These are phyloP conservation scores for Cubamyces sp. DNA, from an alignment of 768 basidiomycete genomes.

Conservation along the genomic window DNA sequence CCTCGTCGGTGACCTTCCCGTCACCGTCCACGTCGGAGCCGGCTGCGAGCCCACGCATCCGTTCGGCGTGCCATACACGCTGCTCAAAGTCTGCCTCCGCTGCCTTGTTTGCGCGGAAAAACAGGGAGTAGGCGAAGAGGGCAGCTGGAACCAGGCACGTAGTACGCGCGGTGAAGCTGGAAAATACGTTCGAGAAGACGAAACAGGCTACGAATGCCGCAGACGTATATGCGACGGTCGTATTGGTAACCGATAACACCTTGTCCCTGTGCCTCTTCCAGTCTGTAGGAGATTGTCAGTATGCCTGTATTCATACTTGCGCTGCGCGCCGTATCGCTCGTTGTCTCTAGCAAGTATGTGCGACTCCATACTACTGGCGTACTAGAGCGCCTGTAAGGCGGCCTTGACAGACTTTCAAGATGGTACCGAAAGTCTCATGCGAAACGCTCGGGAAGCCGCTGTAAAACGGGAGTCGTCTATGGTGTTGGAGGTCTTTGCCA, in stretches of 20 bases:
- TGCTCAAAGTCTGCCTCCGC: conserved; percentile 34
- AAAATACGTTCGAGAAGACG: conserved; percentile 26
- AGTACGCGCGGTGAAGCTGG: conserved; percentile 7
- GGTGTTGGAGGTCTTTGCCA: too few relatives aligned
- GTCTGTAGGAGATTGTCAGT: conserved; percentile 22
- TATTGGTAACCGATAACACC: conserved; percentile 25
- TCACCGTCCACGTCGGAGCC: conserved; percentile 35
- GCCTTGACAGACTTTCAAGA: too few relatives aligned
- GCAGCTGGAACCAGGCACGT: conserved; percentile 30
- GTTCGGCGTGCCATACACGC: conserved; percentile 39
- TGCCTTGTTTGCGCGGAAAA: conserved; percentile 32
- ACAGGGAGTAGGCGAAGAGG: conserved; percentile 27
- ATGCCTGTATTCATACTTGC: too few relatives aligned
- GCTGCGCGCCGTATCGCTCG: too few relatives aligned
- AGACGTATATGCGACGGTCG: conserved; percentile 28
- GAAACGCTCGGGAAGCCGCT: too few relatives aligned
- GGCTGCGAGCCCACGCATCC: conserved; percentile 35
- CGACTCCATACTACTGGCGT: too few relatives aligned
- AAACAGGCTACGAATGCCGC: conserved; percentile 26
- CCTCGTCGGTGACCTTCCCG: conserved; percentile 32
- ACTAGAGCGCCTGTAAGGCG: too few relatives aligned
- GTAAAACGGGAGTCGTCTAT: too few relatives aligned
- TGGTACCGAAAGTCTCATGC: too few relatives aligned
- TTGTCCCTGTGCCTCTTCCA: conserved; percentile 32
- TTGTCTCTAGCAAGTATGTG: too few relatives aligned